Base-by-base conservation (phyloP, 768 basidiomycete genomes). In the Asterophora lycoperdoides region DNA sequence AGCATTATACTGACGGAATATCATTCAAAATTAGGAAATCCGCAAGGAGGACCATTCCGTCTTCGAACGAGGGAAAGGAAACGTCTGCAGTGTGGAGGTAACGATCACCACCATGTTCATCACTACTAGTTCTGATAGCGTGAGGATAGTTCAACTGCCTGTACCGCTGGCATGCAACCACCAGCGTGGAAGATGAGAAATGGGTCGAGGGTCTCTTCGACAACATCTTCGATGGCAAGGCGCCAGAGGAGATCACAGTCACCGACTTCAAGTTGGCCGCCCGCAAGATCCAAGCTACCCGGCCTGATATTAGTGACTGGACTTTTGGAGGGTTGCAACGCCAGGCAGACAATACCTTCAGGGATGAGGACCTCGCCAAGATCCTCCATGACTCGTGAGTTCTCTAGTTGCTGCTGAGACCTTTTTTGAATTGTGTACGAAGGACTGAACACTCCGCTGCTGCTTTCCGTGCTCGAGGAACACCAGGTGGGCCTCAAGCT, bases 111-210 rank as follows among this genome's bases (percentile, higher is more conserved):
- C 10, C 15, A 14, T 26, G 33, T 11, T 40, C 38, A 26, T 23
- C 33, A 35, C 1, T 28, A n/a, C 13, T 14, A 47, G 17, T 37
- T 33, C 29, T 56, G 44, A 13, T 43, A 38, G 4, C 15, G n/a
- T 32, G 49, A 6, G 23, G 40, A 8, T 33, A 88, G 84, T 92
- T 92, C 71, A 92, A 92, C 57, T 86, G 85, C 57, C 67, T 92
- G 47, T 92, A 92, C 64, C 79, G 86, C 15, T 74, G 90, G 90
- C 90, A 93, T 39, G 84, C 90, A 1, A 90, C 89, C 0, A 88
- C 85, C 0, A 89, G 85, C 37, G 56, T 60, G 13, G 73, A 76
- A 45, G 89, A 91, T 45, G 89, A 87, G 60, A 64, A 80, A 48
- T 91, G 87, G 86, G 78, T 83, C 2, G 58, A 67, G 30, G 23